Conservation (phyloP, 257 asterid genomes). For the Ophiorrhiza pumila region DNA sequence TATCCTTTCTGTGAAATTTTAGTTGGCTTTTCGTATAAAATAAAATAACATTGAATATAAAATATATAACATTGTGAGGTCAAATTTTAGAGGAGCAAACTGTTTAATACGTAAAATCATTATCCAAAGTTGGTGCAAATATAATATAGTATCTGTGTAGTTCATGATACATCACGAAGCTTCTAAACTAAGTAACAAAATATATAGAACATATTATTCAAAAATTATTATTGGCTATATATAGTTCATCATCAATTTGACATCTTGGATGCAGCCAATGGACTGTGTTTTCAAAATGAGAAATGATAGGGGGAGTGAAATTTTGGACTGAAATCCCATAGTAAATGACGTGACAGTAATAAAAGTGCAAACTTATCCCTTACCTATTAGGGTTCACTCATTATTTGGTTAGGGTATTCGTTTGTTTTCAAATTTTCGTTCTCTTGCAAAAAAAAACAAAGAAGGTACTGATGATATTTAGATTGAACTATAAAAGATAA, state of each 20-base stretch:
- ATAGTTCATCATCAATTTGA: neutral
- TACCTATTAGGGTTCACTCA: too few species aligned
- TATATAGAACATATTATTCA: too few species aligned
- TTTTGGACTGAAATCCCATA: too few species aligned
- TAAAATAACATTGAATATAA: neutral
- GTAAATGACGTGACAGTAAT: too few species aligned
- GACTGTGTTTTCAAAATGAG: neutral
- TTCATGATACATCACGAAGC: neutral
- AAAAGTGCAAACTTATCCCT: too few species aligned
- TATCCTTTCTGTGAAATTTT: conserved; percentile 5
- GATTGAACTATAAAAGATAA: too few species aligned
- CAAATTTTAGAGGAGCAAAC: neutral
- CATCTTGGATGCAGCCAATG: neutral
- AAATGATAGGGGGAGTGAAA: too few species aligned
- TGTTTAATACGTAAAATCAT: neutral
- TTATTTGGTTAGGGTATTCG: too few species aligned
- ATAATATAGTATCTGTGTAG: neutral
- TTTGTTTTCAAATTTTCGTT: too few species aligned
- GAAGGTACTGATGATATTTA: too few species aligned
- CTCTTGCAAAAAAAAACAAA: too few species aligned
- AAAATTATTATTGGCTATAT: neutral
- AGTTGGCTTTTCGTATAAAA: conserved; percentile 3
- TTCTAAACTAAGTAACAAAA: conserved; percentile 2
- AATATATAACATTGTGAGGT: too few species aligned
- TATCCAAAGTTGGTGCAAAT: neutral